Percentiles rank a stretch among this genome's conserved stretches.
Evolutionary conservation across 2,329 filamentous ascomycete species (phyloP).

Genomic region (Penicillium sp.): DNA sequence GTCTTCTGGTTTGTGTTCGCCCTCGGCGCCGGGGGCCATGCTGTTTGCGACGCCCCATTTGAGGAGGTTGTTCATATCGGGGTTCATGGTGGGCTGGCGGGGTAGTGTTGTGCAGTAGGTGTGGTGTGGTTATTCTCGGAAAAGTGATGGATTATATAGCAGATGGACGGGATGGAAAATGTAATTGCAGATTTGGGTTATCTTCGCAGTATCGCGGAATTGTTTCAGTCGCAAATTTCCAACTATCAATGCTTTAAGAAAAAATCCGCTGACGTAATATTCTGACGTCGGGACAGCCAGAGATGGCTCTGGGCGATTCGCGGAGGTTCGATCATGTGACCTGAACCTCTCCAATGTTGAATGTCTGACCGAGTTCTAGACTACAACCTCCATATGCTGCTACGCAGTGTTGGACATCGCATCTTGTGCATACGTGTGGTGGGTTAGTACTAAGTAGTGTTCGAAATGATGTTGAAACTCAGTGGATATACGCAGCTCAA

Average conservation of each 20-base stretch:
- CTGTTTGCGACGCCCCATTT: slow-evolving; percentile 73
- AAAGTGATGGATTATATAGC: neutral
- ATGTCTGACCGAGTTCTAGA: no score
- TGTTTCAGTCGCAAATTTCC: neutral
- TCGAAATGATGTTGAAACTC: no score
- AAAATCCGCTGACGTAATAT: slow-evolving; percentile 18
- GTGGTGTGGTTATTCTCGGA: neutral
- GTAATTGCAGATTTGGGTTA: neutral
- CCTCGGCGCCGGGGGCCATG: slow-evolving; percentile 24
- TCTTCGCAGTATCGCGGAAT: neutral
- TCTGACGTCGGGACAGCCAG: neutral
- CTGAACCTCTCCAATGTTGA: neutral
- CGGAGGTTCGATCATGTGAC: slow-evolving; percentile 24
- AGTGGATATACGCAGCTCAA: no score
- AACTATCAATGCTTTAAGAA: neutral
- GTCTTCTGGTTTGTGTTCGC: slow-evolving; percentile 34
- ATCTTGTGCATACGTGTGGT: no score
- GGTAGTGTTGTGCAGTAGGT: slow-evolving; percentile 7
- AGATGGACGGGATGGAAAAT: neutral
- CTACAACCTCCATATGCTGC: no score
- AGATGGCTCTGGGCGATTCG: slow-evolving; percentile 25
- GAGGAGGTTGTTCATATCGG: slow-evolving; percentile 69
- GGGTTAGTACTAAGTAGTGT: no score
- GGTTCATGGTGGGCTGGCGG: slow-evolving; percentile 48
- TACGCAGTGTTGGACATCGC: neutral